Evolutionary conservation across 441 rosid genomes (phyloP).

Genomic region (Populus hybrid): DNA sequence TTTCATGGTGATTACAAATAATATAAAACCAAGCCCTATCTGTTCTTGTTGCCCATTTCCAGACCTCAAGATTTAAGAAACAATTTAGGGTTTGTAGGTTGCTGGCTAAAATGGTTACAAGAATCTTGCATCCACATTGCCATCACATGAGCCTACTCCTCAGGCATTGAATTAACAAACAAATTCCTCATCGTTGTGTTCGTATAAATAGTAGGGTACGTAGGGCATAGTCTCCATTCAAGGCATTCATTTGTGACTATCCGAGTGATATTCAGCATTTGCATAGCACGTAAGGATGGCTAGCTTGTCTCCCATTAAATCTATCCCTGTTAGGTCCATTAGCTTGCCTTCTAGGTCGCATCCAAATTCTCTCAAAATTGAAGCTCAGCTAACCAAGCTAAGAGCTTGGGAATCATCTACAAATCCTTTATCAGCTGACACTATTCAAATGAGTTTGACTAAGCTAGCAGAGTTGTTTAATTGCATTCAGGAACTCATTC

Average conservation of each 20-base stretch:
- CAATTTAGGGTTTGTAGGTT: conserved; percentile 15
- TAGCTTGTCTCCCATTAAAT: conserved; percentile 24
- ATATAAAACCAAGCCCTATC: not conserved
- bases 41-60: conserved; percentile 15
- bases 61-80: conserved; percentile 7
- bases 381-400: conserved; percentile 41
- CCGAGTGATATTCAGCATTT: not conserved
- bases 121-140: conserved; percentile 22
- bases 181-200: not conserved
- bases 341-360: conserved; percentile 72
- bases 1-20: conserved; percentile 3
- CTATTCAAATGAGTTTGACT: conserved; percentile 36
- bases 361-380: conserved; percentile 47
- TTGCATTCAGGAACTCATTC: conserved; percentile 40
- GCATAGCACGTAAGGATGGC: conserved; percentile 24
- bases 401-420: conserved; percentile 27
- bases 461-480: conserved; percentile 51
- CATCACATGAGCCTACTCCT: conserved; percentile 32
- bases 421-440: conserved; percentile 22
- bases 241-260: conserved; percentile 4
- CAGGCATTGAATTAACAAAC: not conserved
- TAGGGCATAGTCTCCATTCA: not conserved
- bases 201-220: conserved; percentile 24
- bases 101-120: conserved; percentile 31
- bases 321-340: conserved; percentile 54